Evolutionary conservation across 176 grass and related monocot genomes (phyloP).

Genomic region (Avena insularis): DNA sequence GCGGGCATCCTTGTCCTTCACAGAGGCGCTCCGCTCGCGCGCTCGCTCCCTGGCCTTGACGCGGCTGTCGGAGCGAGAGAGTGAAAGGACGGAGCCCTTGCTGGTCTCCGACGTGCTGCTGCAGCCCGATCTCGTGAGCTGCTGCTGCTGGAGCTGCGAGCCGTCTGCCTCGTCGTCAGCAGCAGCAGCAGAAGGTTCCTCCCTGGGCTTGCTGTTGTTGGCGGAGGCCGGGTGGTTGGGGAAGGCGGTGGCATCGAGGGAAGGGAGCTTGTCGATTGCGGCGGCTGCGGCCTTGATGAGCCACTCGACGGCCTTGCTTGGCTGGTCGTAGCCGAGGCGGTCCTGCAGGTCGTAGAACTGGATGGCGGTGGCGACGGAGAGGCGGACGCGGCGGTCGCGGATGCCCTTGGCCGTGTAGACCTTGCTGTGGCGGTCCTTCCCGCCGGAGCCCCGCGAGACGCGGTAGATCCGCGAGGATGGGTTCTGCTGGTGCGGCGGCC

Average conservation of each 20-base stretch:
- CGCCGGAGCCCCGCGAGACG: slow-evolving; percentile 60
- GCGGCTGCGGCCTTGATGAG: slow-evolving; percentile 74
- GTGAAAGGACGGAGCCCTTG: slow-evolving; percentile 86
- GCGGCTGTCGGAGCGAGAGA: slow-evolving; percentile 78
- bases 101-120: slow-evolving; percentile 92
- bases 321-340: slow-evolving; percentile 77
- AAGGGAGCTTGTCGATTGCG: slow-evolving; percentile 79
- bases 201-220: not conserved
- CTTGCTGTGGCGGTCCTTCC: slow-evolving; percentile 96
- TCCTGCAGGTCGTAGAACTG: slow-evolving; percentile 98
- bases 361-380: slow-evolving; percentile 82
- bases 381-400: slow-evolving; percentile 80
- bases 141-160: slow-evolving; percentile 33
- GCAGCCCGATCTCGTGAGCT: slow-evolving; percentile 67
- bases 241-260: slow-evolving; percentile 50
- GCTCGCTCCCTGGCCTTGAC: slow-evolving; percentile 84
- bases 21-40: slow-evolving; percentile 51
- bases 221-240: slow-evolving; percentile 42
- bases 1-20: slow-evolving; percentile 35
- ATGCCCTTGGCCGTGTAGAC: slow-evolving; percentile 93
- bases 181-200: not conserved
- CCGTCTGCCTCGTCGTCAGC: not conserved
- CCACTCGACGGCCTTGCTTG: slow-evolving; percentile 94
- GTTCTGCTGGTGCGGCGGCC: slow-evolving; percentile 40
- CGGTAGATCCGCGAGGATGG: slow-evolving; percentile 84